phyloP scores from a whole-genome alignment of 768 basidiomycete genomes.

The Pulveroboletus ravenelii region DNA sequence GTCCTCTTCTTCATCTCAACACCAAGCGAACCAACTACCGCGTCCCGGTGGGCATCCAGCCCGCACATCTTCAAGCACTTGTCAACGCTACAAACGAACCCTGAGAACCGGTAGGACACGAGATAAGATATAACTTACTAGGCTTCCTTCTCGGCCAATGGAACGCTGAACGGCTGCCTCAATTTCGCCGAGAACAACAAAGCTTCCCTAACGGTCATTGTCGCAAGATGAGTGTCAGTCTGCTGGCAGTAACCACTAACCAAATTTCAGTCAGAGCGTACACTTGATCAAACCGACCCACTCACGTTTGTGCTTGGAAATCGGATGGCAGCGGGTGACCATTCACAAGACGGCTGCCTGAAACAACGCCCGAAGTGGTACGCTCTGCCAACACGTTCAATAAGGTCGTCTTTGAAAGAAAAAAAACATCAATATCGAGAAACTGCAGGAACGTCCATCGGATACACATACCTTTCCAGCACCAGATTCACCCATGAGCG shows the following conservation, averaged over 20 bases:
- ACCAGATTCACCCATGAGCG: conserved; percentile 65
- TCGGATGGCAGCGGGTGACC: conserved; percentile 40
- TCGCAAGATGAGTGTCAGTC: conserved; percentile 72
- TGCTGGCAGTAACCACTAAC: conserved; percentile 81
- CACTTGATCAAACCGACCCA: background rate
- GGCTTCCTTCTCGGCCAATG: conserved; percentile 23
- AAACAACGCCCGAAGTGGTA: conserved; percentile 34
- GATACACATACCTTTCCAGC: conserved; percentile 39
- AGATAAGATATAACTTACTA: conserved; percentile 42
- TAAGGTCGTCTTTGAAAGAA: conserved; percentile 38
- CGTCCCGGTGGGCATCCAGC: conserved; percentile 59
- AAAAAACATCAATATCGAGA: background rate
- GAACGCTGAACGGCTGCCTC: conserved; percentile 66
- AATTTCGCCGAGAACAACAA: conserved; percentile 39
- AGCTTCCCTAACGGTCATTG: conserved; percentile 71
- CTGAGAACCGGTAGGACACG: background rate
- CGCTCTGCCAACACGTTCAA: conserved; percentile 46
- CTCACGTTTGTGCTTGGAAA: conserved; percentile 53
- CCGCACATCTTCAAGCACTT: conserved; percentile 60
- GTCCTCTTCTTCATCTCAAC: conserved; percentile 76
- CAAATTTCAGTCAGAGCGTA: background rate
- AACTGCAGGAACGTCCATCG: background rate
- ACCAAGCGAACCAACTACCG: conserved; percentile 60
- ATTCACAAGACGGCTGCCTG: conserved; percentile 44
- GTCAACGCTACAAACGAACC: conserved; percentile 39